These are phyloP conservation scores for Trypanosoma scelopori DNA, from an alignment of 208 protist genomes.

Conservation along the genomic window DNA sequence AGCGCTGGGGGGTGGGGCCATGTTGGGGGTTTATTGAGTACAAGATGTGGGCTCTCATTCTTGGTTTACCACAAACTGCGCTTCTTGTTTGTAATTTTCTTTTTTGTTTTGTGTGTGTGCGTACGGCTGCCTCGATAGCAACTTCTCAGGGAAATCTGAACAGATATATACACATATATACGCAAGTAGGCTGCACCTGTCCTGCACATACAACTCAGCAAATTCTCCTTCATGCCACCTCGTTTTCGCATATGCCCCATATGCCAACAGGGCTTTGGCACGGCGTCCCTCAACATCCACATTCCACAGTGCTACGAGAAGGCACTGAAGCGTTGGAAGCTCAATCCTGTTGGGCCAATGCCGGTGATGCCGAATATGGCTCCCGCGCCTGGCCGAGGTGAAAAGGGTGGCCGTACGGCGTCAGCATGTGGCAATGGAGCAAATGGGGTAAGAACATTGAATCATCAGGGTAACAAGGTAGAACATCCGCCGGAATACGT, in stretches of 20 bases:
- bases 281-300: conserved; percentile 83
- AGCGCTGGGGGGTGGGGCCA: too few relatives aligned
- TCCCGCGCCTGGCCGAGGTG: background rate
- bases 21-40: too few relatives aligned
- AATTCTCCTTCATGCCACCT: conserved; percentile 41
- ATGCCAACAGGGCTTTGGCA: conserved; percentile 80
- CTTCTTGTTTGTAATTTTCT: background rate
- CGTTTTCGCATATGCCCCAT: conserved; percentile 80
- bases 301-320: conserved; percentile 91
- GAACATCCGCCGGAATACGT: conserved; percentile 21
- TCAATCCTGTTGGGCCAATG: conserved; percentile 69
- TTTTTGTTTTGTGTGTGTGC: conserved; percentile 28
- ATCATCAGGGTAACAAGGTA: conserved; percentile 14
- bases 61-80: too few relatives aligned
- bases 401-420: conserved; percentile 14
- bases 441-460: conserved; percentile 43
- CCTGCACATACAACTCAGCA: background rate
- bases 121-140: background rate
- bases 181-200: background rate
- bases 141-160: background rate
- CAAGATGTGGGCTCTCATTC: too few relatives aligned
- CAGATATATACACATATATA: conserved; percentile 4
- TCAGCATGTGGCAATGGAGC: conserved; percentile 50
- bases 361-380: conserved; percentile 67
- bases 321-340: conserved; percentile 76